These are phyloP conservation scores for Aphanomyces stellatus DNA, from an alignment of 352 stramenopile genomes.

Conservation along the genomic window DNA sequence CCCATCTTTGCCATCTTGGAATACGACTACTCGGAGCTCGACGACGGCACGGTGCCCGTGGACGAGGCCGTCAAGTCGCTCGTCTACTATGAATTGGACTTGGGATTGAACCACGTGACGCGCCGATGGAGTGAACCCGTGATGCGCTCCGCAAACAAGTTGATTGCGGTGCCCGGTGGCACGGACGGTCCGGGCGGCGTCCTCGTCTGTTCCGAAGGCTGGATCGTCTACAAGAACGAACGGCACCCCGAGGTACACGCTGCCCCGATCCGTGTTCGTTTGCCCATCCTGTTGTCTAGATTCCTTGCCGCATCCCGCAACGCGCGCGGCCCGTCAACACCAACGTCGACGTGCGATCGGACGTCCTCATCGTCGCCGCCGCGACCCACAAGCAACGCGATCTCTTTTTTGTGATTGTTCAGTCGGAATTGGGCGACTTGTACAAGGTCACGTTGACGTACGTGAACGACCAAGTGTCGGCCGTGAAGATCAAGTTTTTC, in stretches of 20 bases:
- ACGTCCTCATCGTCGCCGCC: constrained; percentile 89
- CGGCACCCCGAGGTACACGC: constrained; percentile 51
- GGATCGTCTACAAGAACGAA: constrained; percentile 96
- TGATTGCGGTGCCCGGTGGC: constrained; percentile 85
- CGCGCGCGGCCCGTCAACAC: constrained; percentile 44
- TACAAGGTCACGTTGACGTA: constrained; percentile 96
- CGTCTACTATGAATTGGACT: constrained; percentile 98
- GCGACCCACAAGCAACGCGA: constrained; percentile 91
- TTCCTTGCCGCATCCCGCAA: constrained; percentile 64
- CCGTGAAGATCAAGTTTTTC: constrained; percentile 91
- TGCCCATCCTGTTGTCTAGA: not conserved
- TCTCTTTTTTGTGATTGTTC: constrained; percentile 97
- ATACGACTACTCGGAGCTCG: constrained; percentile 89
- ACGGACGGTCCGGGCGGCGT: constrained; percentile 88
- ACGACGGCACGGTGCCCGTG: constrained; percentile 71
- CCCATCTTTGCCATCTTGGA: constrained; percentile 97
- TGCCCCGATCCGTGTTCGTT: not conserved
- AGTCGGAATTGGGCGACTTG: constrained; percentile 97
- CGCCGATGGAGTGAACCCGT: constrained; percentile 89
- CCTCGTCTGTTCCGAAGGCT: constrained; percentile 95
- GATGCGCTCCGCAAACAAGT: constrained; percentile 86
- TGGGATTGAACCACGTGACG: constrained; percentile 99
- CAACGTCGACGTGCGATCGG: constrained; percentile 29
- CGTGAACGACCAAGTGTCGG: constrained; percentile 63
- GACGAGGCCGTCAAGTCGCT: constrained; percentile 88